Evolutionary conservation across 1,284 basidiomycete genomes (phyloP).

Genomic region (Apiotrichum akiyoshidainum): DNA sequence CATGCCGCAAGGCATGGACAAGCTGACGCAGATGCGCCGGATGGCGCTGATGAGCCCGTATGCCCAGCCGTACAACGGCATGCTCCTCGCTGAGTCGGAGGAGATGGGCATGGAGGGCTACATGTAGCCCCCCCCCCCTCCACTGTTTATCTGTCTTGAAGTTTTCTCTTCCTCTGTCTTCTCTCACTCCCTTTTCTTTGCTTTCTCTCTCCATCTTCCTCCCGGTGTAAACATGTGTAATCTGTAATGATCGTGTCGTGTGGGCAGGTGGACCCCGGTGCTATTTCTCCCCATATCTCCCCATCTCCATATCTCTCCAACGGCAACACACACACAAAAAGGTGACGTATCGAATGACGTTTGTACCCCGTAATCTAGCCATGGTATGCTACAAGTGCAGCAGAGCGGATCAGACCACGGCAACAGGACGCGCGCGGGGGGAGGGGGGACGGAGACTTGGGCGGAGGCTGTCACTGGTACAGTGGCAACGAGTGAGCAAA

Average conservation of each 20-base stretch:
- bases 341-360: background rate
- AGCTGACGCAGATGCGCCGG: conserved; percentile 14
- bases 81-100: conserved; percentile 20
- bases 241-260: background rate
- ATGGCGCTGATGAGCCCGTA: conserved; percentile 21
- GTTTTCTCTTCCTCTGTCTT: background rate
- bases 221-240: conserved; percentile 4
- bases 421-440: background rate
- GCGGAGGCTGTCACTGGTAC: too few species aligned
- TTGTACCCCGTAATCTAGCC: conserved; percentile 1
- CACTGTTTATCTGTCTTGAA: background rate
- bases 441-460: background rate
- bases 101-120: conserved; percentile 13
- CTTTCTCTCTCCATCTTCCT: background rate
- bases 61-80: conserved; percentile 23
- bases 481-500: too few species aligned
- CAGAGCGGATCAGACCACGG: background rate
- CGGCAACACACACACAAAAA: background rate
- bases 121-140: background rate
- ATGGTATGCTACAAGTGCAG: conserved; percentile 1
- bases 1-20: conserved; percentile 11
- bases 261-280: background rate
- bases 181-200: background rate
- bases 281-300: background rate
- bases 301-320: background rate